Evolutionary conservation across 306 rosid genomes (phyloP), one percentile per base, ranked within the genome.

Genomic region (Ceratonia siliqua): DNA sequence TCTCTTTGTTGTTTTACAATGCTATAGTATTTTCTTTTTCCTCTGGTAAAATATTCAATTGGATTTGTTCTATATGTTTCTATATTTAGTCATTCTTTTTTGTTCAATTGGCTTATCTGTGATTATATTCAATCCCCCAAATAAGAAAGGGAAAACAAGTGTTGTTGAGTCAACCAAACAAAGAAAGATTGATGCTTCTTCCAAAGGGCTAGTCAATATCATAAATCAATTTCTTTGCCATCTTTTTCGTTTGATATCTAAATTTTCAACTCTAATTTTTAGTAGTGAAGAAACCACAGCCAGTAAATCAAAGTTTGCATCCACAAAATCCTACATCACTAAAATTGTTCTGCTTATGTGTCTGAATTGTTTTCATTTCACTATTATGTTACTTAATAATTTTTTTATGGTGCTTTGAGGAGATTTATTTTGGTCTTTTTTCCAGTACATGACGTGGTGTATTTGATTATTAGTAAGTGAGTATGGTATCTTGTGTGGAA

Each of bases 201-300:
- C 87, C 50, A 88, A 81, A 73, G 88, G 76, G 98, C 90, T 77
- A 68, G 90, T 85, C 36, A 22, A 36, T 59, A 59, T 33, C 48
- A 39, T 67, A 22, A 30, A 41, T 79, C 42, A 12, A 25, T 65
- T 38, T 71, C 24, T 17, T 30, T n/a, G 38, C 3, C 27, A 25
- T 53, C 41, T 32, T 50, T 65, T 62, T n/a, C n/a, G n/a, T 7
- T 66, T 45, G 56, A 52, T 72, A 21, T 75, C 79, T 87, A 28
- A 82, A 10, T 9, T n/a, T 24, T 41, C 43, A 69, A 62, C 46
- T 68, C 53, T n/a, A 52, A 58, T 56, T 70, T 82, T 64, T 76
- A 81, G 89, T 79, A 68, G 84, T 73, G 96, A 88, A 74, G 85
- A 85, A 66, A 83, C 85, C 65, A 62, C 96, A 38, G 79, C 94